Base-by-base conservation (phyloP, 2,329 filamentous ascomycete genomes). In the Fusarium camptoceras region DNA sequence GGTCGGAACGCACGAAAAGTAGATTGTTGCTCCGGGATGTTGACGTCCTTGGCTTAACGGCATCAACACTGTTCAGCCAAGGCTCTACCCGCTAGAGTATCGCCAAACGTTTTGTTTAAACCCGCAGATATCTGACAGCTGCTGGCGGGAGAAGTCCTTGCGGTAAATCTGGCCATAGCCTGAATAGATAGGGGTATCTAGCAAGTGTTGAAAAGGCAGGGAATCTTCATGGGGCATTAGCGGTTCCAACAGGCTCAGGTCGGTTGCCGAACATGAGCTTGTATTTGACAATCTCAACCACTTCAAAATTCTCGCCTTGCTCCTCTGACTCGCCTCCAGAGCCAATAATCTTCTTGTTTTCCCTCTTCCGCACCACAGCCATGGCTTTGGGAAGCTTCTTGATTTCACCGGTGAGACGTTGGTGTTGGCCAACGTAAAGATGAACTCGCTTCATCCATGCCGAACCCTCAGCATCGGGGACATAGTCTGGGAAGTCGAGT, bases 361-460 rank as follows among this genome's bases (percentile, higher is more conserved):
- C 76, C 60, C 85, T 85, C 74, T 87, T 88, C 68, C 89, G 86
- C 25, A 98, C 85, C n/a, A 98, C 84, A 6, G 91, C 96, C 71
- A 98, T 78, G 5, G 94, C 90, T 76, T 88, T 92, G 8, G 87
- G 87, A 51, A 98, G 81, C 81, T 94, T 97, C 85, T 94, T 97
- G 50, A 97, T 90, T 79, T 98, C 94, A 6, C 96, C 96, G 2
- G 90, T 92, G 77, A 98, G 87, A 64, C 94, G 87, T 82, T 98
- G 96, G 78, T 98, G 92, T 76, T 91, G 88, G 8, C 95, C 96
- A 7, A 98, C 88, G 77, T 95, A 97, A 50, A 98, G 83, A 76
- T 97, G 93, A 28, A 95, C 94, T 37, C 89, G 87, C 81, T 94
- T 97, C 92, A 95, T 97, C 94, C 94, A 98, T 12, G 87, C 87